Conservation (phyloP, 1,284 basidiomycete genomes). For the Ceratobasidium sp. region DNA sequence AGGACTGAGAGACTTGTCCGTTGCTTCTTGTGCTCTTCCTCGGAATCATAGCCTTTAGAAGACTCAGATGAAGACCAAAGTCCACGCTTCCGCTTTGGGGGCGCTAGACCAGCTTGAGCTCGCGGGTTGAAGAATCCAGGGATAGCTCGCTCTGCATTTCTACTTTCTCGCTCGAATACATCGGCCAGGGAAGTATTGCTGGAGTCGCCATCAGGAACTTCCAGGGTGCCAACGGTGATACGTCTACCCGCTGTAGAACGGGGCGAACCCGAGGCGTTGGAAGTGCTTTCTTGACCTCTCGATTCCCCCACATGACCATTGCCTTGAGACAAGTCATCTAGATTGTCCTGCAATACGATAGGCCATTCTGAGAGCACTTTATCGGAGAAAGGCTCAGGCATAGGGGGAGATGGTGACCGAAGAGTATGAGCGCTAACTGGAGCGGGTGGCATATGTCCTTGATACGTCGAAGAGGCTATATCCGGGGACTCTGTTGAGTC, state of each 20-base stretch:
- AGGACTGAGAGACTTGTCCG: not conserved
- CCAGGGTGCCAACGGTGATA: not conserved
- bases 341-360: too few species aligned
- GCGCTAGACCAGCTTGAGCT: slow-evolving; percentile 30
- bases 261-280: not conserved
- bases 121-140: slow-evolving; percentile 23
- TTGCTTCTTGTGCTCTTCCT: slow-evolving; percentile 10
- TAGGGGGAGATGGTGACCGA: not conserved
- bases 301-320: not conserved
- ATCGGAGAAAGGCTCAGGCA: too few species aligned
- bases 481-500: not conserved
- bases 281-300: not conserved
- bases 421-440: not conserved
- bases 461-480: not conserved
- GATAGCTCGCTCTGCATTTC: not conserved
- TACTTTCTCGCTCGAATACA: not conserved
- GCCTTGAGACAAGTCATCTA: not conserved
- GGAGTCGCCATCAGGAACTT: not conserved
- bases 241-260: not conserved
- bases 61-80: not conserved
- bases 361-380: not conserved
- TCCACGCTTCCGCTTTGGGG: slow-evolving; percentile 15
- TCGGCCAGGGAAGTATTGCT: not conserved
- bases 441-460: not conserved
- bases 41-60: slow-evolving; percentile 15